phyloP scores from a whole-genome alignment of 305 asterid species.

The Salvia sclarea region DNA sequence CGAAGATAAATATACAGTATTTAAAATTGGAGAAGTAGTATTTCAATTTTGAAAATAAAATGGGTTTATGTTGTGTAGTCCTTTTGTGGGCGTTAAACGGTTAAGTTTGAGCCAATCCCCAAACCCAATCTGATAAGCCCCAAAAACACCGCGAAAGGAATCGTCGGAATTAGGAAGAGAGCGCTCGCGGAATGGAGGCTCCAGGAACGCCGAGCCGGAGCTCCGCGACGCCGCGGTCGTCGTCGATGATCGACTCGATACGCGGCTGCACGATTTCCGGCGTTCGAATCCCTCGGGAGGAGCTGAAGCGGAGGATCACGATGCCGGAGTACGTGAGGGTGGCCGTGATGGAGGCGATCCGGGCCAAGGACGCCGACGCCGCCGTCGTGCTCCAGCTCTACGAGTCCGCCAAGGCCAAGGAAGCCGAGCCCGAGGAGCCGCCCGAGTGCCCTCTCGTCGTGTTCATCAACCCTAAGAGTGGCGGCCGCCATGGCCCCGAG shows the following conservation, averaged over 20 bases:
- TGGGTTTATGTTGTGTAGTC: background rate
- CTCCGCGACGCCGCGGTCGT: conserved; percentile 50
- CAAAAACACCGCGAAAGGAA: conserved; percentile 5
- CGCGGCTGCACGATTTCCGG: conserved; percentile 78
- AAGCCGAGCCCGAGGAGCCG: conserved; percentile 38
- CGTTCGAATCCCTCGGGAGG: conserved; percentile 62
- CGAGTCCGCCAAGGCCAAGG: conserved; percentile 46
- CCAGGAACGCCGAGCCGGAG: conserved; percentile 44
- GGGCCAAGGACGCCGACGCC: conserved; percentile 51
- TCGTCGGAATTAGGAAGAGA: conserved; percentile 30
- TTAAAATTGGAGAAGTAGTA: too few relatives aligned
- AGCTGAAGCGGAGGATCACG: conserved; percentile 61
- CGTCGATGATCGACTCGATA: conserved; percentile 71
- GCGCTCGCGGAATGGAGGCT: conserved; percentile 44
- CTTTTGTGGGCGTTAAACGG: conserved; percentile 28
- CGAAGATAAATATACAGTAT: too few relatives aligned
- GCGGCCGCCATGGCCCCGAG: conserved; percentile 85
- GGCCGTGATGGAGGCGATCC: conserved; percentile 67
- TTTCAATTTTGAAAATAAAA: background rate
- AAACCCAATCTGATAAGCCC: conserved; percentile 32
- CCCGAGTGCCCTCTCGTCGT: conserved; percentile 70
- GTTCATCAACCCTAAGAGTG: conserved; percentile 76
- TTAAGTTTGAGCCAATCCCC: conserved; percentile 23
- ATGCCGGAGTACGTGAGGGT: conserved; percentile 71
- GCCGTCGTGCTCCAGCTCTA: conserved; percentile 40